These are phyloP conservation scores for Annulohypoxylon truncatum DNA, from an alignment of 2,329 filamentous ascomycete species.

Conservation along the genomic window DNA sequence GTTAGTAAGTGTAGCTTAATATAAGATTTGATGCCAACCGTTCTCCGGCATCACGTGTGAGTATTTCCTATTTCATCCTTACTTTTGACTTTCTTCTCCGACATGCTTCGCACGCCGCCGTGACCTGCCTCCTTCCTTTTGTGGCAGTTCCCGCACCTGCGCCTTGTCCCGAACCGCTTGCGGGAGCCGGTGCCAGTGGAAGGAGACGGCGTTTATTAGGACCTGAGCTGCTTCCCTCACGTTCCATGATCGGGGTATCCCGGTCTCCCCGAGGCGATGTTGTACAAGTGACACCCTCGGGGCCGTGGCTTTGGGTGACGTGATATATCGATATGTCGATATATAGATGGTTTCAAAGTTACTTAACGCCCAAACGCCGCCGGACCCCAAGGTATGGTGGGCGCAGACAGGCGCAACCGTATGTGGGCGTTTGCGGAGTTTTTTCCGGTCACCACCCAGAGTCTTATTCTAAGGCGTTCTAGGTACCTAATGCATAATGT, in stretches of 20 bases:
- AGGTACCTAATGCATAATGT: constrained; percentile 15
- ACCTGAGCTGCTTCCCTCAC: constrained; percentile 1
- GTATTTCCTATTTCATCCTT: constrained; percentile 8
- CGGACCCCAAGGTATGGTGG: constrained; percentile 13
- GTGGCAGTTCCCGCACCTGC: constrained; percentile 8
- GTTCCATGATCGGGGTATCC: constrained; percentile 25
- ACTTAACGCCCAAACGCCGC: background rate
- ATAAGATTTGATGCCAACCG: background rate
- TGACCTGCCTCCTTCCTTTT: constrained; percentile 35
- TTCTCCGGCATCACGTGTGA: background rate
- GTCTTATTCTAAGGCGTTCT: background rate
- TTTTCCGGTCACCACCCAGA: constrained; percentile 24
- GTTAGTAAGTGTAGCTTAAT: background rate
- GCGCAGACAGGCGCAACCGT: background rate
- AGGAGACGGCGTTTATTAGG: constrained; percentile 20
- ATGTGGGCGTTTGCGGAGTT: constrained; percentile 27
- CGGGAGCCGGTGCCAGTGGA: constrained; percentile 31
- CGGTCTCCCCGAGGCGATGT: constrained; percentile 5
- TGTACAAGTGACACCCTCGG: constrained; percentile 9
- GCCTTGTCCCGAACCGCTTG: constrained; percentile 19
- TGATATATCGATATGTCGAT: background rate
- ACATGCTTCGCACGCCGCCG: constrained; percentile 50
- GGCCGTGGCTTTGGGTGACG: background rate
- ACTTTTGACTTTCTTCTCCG: constrained; percentile 51
- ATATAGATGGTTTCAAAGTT: background rate